A percentile compares a stretch with the other conserved stretches of the same genome.
These are phyloP conservation scores for Pseudogymnoascus sp. DNA, from an alignment of 2,329 filamentous ascomycete genomes.

Conservation along the genomic window DNA sequence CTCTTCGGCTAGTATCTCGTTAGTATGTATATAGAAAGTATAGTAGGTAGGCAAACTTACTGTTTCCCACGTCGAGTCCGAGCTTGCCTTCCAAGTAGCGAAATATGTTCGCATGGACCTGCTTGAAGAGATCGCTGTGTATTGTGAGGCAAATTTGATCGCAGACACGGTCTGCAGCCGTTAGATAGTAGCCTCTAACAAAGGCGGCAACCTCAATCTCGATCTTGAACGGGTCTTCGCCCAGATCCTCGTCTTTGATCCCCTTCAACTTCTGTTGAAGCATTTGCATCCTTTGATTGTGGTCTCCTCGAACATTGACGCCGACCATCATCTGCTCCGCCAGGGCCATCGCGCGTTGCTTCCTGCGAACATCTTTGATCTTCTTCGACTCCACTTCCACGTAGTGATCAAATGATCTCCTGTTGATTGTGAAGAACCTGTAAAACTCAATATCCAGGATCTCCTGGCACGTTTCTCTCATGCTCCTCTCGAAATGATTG, in stretches of 20 bases:
- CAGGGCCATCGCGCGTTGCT: constrained; percentile 39
- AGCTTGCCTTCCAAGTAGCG: constrained; percentile 14
- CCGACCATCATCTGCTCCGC: constrained; percentile 8
- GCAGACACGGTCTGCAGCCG: constrained; percentile 55
- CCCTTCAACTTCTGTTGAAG: constrained; percentile 3
- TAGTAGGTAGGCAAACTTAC: constrained; percentile 10
- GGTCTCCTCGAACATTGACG: not conserved
- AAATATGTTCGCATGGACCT: constrained; percentile 10
- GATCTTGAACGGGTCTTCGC: constrained; percentile 45
- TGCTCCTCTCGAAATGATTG: not conserved
- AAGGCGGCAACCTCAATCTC: constrained; percentile 56
- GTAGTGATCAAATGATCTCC: constrained; percentile 38
- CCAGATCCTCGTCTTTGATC: constrained; percentile 32
- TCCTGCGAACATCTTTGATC: constrained; percentile 40
- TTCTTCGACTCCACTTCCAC: constrained; percentile 37
- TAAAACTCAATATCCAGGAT: constrained; percentile 45
- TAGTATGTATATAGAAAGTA: not conserved
- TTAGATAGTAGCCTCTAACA: constrained; percentile 60
- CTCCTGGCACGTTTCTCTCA: constrained; percentile 30
- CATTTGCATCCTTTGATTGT: not conserved
- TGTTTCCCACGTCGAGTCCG: constrained; percentile 9
- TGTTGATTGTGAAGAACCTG: constrained; percentile 50
- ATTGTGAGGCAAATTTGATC: constrained; percentile 34
- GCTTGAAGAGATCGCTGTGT: constrained; percentile 11
- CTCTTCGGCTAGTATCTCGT: constrained; percentile 10